Percentiles rank a stretch among this genome's conserved stretches.
phyloP scores from a whole-genome alignment of 2,329 filamentous ascomycete genomes.

The Malbranchea cinnamomea region DNA sequence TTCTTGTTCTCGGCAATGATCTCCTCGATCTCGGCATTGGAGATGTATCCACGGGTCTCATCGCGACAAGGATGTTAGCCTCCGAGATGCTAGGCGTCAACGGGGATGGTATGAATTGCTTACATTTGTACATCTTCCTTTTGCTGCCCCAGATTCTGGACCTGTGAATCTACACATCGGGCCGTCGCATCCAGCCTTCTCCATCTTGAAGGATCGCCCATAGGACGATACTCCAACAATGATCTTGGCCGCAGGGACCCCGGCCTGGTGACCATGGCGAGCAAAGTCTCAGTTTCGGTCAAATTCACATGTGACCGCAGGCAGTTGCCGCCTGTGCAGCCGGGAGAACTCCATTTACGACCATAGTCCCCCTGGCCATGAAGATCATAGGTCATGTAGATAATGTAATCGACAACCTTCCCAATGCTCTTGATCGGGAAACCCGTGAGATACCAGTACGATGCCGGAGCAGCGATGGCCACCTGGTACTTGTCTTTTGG shows the following conservation, averaged over 20 bases:
- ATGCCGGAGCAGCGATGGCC: conserved; percentile 15
- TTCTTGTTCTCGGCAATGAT: conserved; percentile 13
- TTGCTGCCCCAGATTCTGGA: conserved; percentile 15
- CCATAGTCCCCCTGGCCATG: conserved; percentile 15
- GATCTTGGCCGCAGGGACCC: conserved; percentile 19
- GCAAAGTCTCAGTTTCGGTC: conserved; percentile 20
- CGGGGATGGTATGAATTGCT: too few relatives aligned
- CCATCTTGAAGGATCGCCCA: conserved; percentile 24
- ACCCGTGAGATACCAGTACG: conserved; percentile 18
- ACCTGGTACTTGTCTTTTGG: conserved; percentile 11
- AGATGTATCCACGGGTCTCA: conserved; percentile 24
- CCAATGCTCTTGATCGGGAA: conserved; percentile 16
- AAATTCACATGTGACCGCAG: conserved; percentile 26
- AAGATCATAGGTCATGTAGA: conserved; percentile 26
- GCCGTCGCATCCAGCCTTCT: conserved; percentile 15
- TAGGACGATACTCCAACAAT: conserved; percentile 23
- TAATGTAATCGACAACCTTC: conserved; percentile 17
- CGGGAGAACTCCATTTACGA: conserved; percentile 4
- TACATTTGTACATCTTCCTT: conserved; percentile 27
- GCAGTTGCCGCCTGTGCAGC: conserved; percentile 18
- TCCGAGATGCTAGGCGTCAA: too few relatives aligned
- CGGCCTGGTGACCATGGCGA: conserved; percentile 24
- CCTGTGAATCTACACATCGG: conserved; percentile 22
- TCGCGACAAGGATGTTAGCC: too few relatives aligned
- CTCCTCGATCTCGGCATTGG: conserved; percentile 26